These are phyloP conservation scores for Fraxinus cuspidata DNA, from an alignment of 257 asterid species.

Conservation along the genomic window DNA sequence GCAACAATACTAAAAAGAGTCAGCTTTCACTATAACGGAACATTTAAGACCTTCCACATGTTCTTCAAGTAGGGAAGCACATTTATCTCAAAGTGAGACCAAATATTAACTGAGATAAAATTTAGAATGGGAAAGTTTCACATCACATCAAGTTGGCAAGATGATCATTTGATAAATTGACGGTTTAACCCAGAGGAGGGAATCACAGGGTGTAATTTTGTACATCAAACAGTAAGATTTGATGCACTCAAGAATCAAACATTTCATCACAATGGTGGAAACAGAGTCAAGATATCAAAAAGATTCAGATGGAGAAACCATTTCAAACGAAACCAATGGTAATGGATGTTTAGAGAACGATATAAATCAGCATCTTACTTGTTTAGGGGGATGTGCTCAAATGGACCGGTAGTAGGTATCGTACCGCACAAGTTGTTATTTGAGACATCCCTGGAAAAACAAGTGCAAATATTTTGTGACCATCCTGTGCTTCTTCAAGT, in stretches of 20 bases:
- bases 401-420: conserved; percentile 82
- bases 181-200: background rate
- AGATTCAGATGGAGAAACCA: background rate
- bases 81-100: background rate
- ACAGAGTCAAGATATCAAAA: conserved; percentile 12
- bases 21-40: background rate
- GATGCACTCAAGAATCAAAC: background rate
- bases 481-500: conserved; percentile 9
- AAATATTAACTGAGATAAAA: background rate
- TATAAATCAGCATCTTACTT: conserved; percentile 55
- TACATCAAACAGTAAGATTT: background rate
- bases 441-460: conserved; percentile 77
- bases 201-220: background rate
- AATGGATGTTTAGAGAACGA: conserved; percentile 1
- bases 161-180: background rate
- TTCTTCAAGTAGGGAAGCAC: background rate
- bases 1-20: background rate
- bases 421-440: conserved; percentile 85
- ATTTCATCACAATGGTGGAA: conserved; percentile 7
- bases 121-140: background rate
- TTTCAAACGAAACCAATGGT: background rate
- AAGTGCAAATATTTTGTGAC: conserved; percentile 22
- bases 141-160: background rate
- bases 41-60: background rate
- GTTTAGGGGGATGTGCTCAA: conserved; percentile 86